Evolutionary conservation across 1,284 basidiomycete species (phyloP).

Genomic region (Chalciporus sp.): DNA sequence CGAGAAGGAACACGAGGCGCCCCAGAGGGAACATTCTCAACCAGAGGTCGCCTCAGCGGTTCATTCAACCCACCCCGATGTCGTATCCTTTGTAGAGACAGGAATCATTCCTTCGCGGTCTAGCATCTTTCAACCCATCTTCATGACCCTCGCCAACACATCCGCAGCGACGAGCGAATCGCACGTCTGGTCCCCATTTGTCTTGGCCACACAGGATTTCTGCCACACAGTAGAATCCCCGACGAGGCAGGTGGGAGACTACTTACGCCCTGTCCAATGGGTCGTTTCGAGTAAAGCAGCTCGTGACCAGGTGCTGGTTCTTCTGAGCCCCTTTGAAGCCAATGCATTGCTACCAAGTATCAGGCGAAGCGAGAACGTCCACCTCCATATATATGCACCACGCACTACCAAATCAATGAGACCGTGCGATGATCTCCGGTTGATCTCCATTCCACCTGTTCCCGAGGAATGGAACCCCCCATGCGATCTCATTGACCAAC

Average conservation of each 20-base stretch:
- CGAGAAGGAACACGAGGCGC: slow-evolving; percentile 45
- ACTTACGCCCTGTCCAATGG: slow-evolving; percentile 50
- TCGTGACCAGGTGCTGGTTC: slow-evolving; percentile 30
- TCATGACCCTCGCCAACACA: slow-evolving; percentile 16
- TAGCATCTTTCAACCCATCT: slow-evolving; percentile 9
- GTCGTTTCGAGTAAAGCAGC: slow-evolving; percentile 34
- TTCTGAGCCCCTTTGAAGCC: slow-evolving; percentile 50
- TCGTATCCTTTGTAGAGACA: slow-evolving; percentile 25
- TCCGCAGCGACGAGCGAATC: slow-evolving; percentile 7
- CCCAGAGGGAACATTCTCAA: no score
- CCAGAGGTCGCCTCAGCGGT: slow-evolving; percentile 36
- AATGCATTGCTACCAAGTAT: slow-evolving; percentile 44
- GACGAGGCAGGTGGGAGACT: no score
- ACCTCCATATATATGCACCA: slow-evolving; percentile 48
- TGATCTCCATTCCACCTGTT: slow-evolving; percentile 37
- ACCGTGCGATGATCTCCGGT: slow-evolving; percentile 42
- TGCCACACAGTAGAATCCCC: no score
- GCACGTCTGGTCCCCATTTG: slow-evolving; percentile 21
- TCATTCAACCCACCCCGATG: slow-evolving; percentile 17
- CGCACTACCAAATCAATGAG: slow-evolving; percentile 38
- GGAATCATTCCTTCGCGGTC: slow-evolving; percentile 17
- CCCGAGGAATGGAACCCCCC: slow-evolving; percentile 22
- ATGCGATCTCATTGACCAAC: slow-evolving; percentile 31
- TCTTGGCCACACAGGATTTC: slow-evolving; percentile 38
- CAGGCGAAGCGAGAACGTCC: slow-evolving; percentile 34